phyloP scores from a whole-genome alignment of 2,329 filamentous ascomycete genomes.

The Parascedosporium putredinis region DNA sequence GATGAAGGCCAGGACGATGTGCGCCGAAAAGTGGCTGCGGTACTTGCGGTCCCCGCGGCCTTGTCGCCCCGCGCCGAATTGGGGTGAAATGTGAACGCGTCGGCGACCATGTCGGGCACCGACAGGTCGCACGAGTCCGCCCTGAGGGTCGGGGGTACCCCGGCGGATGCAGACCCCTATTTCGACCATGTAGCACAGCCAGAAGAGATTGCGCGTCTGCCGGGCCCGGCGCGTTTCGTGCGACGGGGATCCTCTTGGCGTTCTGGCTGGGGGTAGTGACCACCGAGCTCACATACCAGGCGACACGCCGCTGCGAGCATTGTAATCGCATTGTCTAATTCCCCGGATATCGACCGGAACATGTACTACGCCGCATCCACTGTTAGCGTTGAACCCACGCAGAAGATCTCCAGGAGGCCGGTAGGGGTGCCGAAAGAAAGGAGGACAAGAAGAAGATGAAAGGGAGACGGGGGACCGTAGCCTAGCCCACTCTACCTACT shows the following conservation, averaged over 20 bases:
- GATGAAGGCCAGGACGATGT: constrained; percentile 34
- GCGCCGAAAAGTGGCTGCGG: background rate
- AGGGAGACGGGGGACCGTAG: background rate
- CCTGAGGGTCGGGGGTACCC: constrained; percentile 35
- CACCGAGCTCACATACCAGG: constrained; percentile 37
- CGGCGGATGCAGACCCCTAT: constrained; percentile 45
- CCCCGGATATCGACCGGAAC: constrained; percentile 33
- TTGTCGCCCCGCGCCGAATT: too few relatives aligned
- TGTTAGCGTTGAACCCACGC: too few relatives aligned
- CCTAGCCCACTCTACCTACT: constrained; percentile 29
- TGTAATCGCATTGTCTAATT: constrained; percentile 11
- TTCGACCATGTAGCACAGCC: constrained; percentile 43
- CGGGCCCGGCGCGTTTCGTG: constrained; percentile 18
- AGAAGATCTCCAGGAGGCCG: background rate
- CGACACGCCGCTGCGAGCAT: constrained; percentile 29
- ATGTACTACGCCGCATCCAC: constrained; percentile 24
- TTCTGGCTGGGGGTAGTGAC: constrained; percentile 21
- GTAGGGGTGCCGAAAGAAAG: background rate
- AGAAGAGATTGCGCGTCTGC: constrained; percentile 36
- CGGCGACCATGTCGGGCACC: constrained; percentile 30
- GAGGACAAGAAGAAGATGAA: background rate
- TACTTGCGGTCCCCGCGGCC: too few relatives aligned
- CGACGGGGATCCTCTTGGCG: constrained; percentile 8
- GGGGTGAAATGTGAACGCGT: too few relatives aligned
- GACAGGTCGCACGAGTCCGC: constrained; percentile 44